Base-by-base conservation (phyloP, 805 yeast genomes). In the Nakazawaea pomicola region DNA sequence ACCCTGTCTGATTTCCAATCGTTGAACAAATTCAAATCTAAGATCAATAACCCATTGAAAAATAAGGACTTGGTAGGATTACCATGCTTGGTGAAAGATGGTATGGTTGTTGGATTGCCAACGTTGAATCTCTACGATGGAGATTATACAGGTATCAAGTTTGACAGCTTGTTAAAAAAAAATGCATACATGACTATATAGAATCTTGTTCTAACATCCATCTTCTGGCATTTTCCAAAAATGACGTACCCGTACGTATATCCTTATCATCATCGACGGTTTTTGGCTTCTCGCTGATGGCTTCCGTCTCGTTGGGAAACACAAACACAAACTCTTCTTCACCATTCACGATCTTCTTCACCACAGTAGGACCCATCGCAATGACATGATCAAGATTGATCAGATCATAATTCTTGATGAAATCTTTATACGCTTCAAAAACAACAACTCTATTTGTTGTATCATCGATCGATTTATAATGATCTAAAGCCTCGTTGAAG, bases 231-330 rank as follows among this genome's bases (percentile, higher is more conserved):
- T 67, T 67, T 41, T 62, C 66, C 57, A 68, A 59, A 41, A 68
- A 68, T 51, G 60, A 28, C 45, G 30, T 36, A 19, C 49, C 49
- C 23, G 40, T 30, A 38, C 38, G n/a, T 42, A 14, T 32, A 48
- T 48, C 39, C 10, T 33, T 17, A 15, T 44, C 55, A 24, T 48
- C 48, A 34, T 64, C 69, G 48, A 80, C 85, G 33, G 81, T 84
- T 1, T 90, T 86, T 51, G 33, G 81, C 85, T 1, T 90, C 86
- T 51, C 83, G 87, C 4, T 73, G 60, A n/a, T n/a, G n/a, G n/a
- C n/a, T n/a, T n/a, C n/a, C n/a, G n/a, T n/a, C n/a, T n/a, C n/a
- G n/a, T n/a, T n/a, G n/a, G n/a, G n/a, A 56, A 78, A 83, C 42
- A 78, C 89, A 38, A 67, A 52, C 48, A 67, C 68, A 50, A 80